phyloP scores from a whole-genome alignment of 148 eudicot genomes.

The Camellia lanceoleosa region DNA sequence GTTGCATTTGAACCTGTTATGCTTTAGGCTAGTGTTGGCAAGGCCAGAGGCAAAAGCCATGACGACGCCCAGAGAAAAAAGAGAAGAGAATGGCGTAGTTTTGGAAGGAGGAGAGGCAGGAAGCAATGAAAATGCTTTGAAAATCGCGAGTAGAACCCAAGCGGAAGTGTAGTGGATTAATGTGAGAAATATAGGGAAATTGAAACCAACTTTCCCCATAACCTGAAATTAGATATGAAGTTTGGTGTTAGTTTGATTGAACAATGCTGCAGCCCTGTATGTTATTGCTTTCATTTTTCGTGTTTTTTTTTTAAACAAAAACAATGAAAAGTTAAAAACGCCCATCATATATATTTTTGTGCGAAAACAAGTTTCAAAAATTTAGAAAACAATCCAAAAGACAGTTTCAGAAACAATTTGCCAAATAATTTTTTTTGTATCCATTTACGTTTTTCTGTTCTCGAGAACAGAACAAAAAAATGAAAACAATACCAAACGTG shows the following conservation, averaged over 20 bases:
- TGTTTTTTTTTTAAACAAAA: not conserved
- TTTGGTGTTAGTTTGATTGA: constrained; percentile 2
- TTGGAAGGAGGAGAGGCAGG: constrained; percentile 80
- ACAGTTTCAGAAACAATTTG: too few relatives aligned
- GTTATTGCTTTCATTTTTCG: too few relatives aligned
- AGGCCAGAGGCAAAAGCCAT: constrained; percentile 96
- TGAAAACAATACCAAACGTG: too few relatives aligned
- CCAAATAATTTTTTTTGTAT: too few relatives aligned
- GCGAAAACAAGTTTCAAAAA: too few relatives aligned
- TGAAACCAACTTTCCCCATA: constrained; percentile 83
- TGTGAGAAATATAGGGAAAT: constrained; percentile 79
- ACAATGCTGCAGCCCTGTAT: not conserved
- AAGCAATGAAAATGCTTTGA: constrained; percentile 71
- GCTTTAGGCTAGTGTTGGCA: constrained; percentile 79
- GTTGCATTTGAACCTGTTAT: constrained; percentile 58
- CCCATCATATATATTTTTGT: too few relatives aligned
- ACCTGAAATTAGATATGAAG: constrained; percentile 44
- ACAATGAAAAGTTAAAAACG: too few relatives aligned
- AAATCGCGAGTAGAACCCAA: constrained; percentile 69
- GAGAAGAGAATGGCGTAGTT: constrained; percentile 69
- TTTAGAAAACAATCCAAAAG: too few relatives aligned
- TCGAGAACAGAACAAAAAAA: too few relatives aligned
- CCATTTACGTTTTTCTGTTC: too few relatives aligned
- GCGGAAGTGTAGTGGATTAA: constrained; percentile 69
- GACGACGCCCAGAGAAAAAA: constrained; percentile 74